phyloP scores from a whole-genome alignment of 257 asterid species.

The Solanum phureja region DNA sequence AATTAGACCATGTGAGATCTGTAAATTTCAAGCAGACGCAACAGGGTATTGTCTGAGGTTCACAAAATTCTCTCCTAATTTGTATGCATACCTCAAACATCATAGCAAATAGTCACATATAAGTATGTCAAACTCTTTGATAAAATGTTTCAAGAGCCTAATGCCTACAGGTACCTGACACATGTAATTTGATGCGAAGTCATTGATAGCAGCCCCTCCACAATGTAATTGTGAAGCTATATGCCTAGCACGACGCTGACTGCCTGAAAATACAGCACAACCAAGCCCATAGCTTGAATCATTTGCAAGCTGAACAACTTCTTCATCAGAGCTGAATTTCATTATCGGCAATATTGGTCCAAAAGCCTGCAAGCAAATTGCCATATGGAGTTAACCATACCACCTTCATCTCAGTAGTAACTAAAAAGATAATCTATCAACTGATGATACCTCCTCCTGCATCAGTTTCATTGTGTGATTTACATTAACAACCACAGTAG shows the following conservation, averaged over 20 bases:
- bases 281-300: constrained; percentile 97
- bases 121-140: background rate
- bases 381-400: background rate
- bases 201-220: constrained; percentile 88
- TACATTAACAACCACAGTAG: constrained; percentile 81
- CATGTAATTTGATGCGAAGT: constrained; percentile 89
- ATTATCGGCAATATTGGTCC: constrained; percentile 97
- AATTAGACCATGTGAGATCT: background rate
- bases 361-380: constrained; percentile 58
- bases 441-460: constrained; percentile 82
- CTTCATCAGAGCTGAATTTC: constrained; percentile 88
- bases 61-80: background rate
- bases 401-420: background rate
- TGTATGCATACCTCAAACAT: background rate
- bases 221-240: constrained; percentile 82
- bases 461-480: constrained; percentile 88
- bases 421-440: background rate
- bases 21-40: background rate
- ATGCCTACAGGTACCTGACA: constrained; percentile 59
- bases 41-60: background rate
- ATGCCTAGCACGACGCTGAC: constrained; percentile 65
- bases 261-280: constrained; percentile 97
- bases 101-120: background rate
- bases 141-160: background rate
- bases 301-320: constrained; percentile 76